Base-by-base conservation (phyloP, 805 yeast genomes). In the Schwanniomyces sp. region DNA sequence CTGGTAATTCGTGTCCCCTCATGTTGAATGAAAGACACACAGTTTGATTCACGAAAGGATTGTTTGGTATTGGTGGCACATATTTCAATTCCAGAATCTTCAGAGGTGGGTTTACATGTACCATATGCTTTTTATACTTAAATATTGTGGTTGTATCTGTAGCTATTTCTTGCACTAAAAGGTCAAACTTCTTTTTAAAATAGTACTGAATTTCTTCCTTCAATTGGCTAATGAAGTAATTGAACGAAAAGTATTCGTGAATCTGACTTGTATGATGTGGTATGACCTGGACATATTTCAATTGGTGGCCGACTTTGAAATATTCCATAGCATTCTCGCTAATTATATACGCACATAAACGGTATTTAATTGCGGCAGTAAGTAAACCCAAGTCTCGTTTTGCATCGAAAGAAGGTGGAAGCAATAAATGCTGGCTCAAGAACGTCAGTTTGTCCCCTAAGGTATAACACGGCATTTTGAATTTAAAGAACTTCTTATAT, bases 391-490 rank as follows among this genome's bases (percentile, higher is more conserved):
- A 40, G 40, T 40, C 42, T 12, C 27, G 25, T 38, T 34, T 26
- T 6, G 28, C 25, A 11, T 36, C 21, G 21, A 40, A 41, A 5
- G 49, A 34, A n/a, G 53, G 53, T n/a, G 48, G 51, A n/a, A 47
- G 14, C 32, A 44, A 21, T 16, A 50, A 40, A 41, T 50, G 53
- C 4, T 32, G 41, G 9, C 12, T 34, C 12, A 44, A 18, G 6
- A 14, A 39, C 4, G n/a, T 21, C 27, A 41, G 43, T n/a, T 32
- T 28, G 6, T 26, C 41, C 34, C 48, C 53, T n/a, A 51, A 34
- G 7, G 52, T 36, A 41, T 44, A 26, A 12, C 37, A n/a, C 14
- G 57, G 54, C 16, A 52, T 34, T 37, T 30, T 42, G 21, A 53
- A 49, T 6, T 27, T 25, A 29, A 53, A 52, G 24, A 45, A 46